Base-by-base conservation (phyloP, 352 stramenopile species). In the Pythium scleroteichum region DNA sequence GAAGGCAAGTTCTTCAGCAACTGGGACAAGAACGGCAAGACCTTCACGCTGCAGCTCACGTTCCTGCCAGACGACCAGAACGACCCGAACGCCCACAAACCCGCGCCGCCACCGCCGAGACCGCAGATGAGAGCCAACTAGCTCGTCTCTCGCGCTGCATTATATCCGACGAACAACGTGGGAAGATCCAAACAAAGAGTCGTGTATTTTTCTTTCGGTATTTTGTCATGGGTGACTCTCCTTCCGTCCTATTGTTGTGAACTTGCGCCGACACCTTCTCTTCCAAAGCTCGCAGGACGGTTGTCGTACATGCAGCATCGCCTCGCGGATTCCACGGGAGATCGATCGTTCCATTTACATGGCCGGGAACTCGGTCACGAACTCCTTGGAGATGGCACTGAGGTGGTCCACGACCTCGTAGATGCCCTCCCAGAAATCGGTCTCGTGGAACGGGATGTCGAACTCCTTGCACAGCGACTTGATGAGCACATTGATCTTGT, bases 391-490 rank as follows among this genome's bases (percentile, higher is more conserved):
- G 48, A 99, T 96, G 4, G 90, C 85, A 16, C 85, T 74, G 22
- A 99, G 79, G 69, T 98, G 91, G 50, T 91, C 73, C 17, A 99
- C 86, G 17, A 99, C 96, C 77, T 99, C 97, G 24, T 88, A 71
- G 9, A 97, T 96, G 29, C 97, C 97, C 60, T 85, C 76, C 59
- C 81, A 85, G 77, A 99, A 97, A 65, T 92, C 84, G 20, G 96
- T 92, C 78, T 99, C 96, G 70, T 99, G 95, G 81, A 98, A 99
- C 40, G 80, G 88, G 16, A 99, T 91, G 57, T 88, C 88, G 77
- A 97, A 98, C 65, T 99, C 82, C 81, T 97, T 98, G 84, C 97
- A 99, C 56, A 99, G 97, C 26, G 89, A 96, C 66, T 98, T 93
- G 40, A 99, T 93, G 45, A 99, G 72, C 57, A 90, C 84, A 75